phyloP scores from a whole-genome alignment of 169 alveolate species.

The Fabrea salina region DNA sequence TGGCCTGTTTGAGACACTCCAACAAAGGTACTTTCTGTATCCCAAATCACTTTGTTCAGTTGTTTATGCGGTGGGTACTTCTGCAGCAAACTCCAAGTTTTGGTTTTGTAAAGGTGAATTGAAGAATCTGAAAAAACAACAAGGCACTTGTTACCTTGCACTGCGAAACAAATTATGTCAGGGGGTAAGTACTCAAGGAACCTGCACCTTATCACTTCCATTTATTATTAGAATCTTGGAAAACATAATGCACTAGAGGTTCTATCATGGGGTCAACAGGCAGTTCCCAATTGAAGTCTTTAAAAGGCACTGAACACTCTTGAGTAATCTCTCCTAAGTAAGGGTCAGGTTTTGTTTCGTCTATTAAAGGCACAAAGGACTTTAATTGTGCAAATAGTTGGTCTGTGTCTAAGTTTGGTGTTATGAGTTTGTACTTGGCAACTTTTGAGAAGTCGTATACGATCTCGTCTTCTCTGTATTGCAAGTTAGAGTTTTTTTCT shows the following conservation, averaged over 20 bases:
- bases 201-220: conserved; percentile 25
- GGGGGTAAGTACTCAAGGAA: conserved; percentile 15
- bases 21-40: not conserved
- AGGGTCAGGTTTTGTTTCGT: conserved; percentile 23
- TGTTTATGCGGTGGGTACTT: not conserved
- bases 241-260: conserved; percentile 16
- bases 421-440: conserved; percentile 4
- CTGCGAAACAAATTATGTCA: not conserved
- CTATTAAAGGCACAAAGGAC: conserved; percentile 16
- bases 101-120: not conserved
- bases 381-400: not conserved
- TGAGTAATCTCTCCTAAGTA: not conserved
- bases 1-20: not conserved
- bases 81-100: not conserved
- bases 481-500: conserved; percentile 22
- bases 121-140: not conserved
- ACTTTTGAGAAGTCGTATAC: not conserved
- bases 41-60: not conserved
- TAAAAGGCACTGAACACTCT: not conserved
- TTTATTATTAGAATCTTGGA: too few species aligned
- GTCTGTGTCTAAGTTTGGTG: not conserved
- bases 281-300: not conserved
- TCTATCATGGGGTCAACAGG: conserved; percentile 36
- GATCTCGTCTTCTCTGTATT: conserved; percentile 25
- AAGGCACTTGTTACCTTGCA: not conserved